A percentile compares a stretch with the other conserved stretches of the same genome.
Conservation (phyloP, 73 alveolate species). For the Paramecium tetraurelia region DNA sequence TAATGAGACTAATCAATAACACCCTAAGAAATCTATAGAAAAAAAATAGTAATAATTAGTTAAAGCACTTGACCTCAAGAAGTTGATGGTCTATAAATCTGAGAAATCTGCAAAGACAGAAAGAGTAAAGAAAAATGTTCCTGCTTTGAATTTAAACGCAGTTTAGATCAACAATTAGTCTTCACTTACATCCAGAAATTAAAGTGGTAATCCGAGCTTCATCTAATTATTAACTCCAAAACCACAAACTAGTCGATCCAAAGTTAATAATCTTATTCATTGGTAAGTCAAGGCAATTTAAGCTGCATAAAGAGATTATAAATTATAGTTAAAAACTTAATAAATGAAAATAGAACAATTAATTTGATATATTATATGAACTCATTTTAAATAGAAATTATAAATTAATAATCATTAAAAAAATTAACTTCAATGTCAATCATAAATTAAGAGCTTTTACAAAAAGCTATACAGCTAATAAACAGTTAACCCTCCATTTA, state of each 20-base stretch:
- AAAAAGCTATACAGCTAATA: neutral
- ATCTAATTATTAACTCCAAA: slow-evolving; percentile 37
- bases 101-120: neutral
- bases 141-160: neutral
- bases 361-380: neutral
- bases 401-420: neutral
- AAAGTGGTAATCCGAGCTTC: slow-evolving; percentile 20
- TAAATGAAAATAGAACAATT: neutral
- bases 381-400: neutral
- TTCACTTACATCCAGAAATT: slow-evolving; percentile 24
- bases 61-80: slow-evolving; percentile 37
- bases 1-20: too few relatives aligned
- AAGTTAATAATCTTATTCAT: neutral
- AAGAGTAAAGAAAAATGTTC: slow-evolving; percentile 7
- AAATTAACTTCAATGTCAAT: slow-evolving; percentile 22
- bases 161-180: neutral
- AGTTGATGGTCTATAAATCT: neutral
- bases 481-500: neutral
- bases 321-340: neutral
- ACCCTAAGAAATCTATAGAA: neutral
- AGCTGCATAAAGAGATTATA: slow-evolving; percentile 40
- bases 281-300: slow-evolving; percentile 45
- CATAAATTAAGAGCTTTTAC: neutral
- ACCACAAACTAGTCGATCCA: neutral
- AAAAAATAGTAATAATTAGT: neutral